These are phyloP conservation scores for Tricholoma sp. DNA, from an alignment of 768 basidiomycete genomes.

Conservation along the genomic window DNA sequence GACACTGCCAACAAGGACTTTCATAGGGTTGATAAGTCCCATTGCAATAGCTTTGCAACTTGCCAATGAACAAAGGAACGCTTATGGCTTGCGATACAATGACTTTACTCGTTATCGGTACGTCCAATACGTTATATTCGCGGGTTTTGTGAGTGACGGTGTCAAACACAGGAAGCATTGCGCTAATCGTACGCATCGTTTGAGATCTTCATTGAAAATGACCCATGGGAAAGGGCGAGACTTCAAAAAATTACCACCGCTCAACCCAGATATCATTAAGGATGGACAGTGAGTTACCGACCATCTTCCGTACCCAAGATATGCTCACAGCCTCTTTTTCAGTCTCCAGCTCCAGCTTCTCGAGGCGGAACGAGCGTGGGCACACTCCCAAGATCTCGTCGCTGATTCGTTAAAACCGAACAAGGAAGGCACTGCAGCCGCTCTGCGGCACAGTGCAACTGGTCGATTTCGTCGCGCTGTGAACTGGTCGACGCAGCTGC, in stretches of 20 bases:
- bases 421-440: slow-evolving; percentile 45
- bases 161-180: slow-evolving; percentile 75
- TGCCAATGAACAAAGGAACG: slow-evolving; percentile 82
- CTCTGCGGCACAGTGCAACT: slow-evolving; percentile 69
- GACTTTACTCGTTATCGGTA: slow-evolving; percentile 85
- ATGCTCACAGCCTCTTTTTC: slow-evolving; percentile 5
- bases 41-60: slow-evolving; percentile 63
- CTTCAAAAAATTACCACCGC: slow-evolving; percentile 75
- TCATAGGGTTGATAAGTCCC: slow-evolving; percentile 1
- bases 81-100: slow-evolving; percentile 88
- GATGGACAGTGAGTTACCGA: slow-evolving; percentile 70
- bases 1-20: not conserved
- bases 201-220: slow-evolving; percentile 78
- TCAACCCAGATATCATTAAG: slow-evolving; percentile 65
- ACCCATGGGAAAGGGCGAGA: slow-evolving; percentile 87
- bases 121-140: slow-evolving; percentile 9
- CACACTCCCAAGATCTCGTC: slow-evolving; percentile 77
- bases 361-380: slow-evolving; percentile 91
- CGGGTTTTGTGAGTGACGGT: not conserved
- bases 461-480: slow-evolving; percentile 77
- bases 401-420: slow-evolving; percentile 45
- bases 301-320: slow-evolving; percentile 6
- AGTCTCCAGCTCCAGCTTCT: slow-evolving; percentile 83
- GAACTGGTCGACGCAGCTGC: slow-evolving; percentile 71
- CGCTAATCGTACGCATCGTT: slow-evolving; percentile 81